A percentile compares a stretch with the other conserved stretches of the same genome.
phyloP scores from a whole-genome alignment of 768 basidiomycete species.

The Clathrus columnatus region DNA sequence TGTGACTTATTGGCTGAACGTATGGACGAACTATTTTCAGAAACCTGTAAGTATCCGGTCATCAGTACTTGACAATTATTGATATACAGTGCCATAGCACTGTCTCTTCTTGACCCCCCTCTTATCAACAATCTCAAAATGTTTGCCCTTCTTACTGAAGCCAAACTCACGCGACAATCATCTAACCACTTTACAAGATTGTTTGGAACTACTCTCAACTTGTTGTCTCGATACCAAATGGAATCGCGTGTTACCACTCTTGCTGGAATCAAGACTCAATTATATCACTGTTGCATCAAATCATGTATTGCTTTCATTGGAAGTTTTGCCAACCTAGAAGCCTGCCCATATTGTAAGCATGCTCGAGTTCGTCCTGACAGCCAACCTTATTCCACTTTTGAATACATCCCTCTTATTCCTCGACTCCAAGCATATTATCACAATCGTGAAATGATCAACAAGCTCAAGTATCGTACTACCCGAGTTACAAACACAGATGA shows the following conservation, averaged over 20 bases:
- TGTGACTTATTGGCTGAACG: no score
- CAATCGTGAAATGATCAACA: slow-evolving; percentile 15
- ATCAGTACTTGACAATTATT: no score
- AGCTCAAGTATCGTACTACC: slow-evolving; percentile 23
- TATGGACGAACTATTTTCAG: no score
- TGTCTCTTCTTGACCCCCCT: no score
- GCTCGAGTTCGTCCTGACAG: slow-evolving; percentile 18
- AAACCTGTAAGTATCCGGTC: no score
- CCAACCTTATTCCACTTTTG: slow-evolving; percentile 22
- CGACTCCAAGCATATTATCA: slow-evolving; percentile 23
- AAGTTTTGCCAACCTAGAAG: slow-evolving; percentile 17
- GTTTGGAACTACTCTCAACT: slow-evolving; percentile 1
- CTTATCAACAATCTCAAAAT: no score
- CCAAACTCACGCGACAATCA: background rate
- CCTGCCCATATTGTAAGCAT: slow-evolving; percentile 30
- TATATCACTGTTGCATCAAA: slow-evolving; percentile 35
- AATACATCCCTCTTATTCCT: slow-evolving; percentile 32
- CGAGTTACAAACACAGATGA: slow-evolving; percentile 16
- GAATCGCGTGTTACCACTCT: slow-evolving; percentile 22
- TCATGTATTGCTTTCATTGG: slow-evolving; percentile 34
- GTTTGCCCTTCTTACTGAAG: background rate
- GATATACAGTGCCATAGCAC: no score
- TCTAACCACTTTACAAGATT: background rate
- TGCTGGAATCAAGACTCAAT: slow-evolving; percentile 24
- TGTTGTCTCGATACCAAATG: background rate